phyloP scores from a whole-genome alignment of 208 protist genomes.

The Trypanosoma avium region DNA sequence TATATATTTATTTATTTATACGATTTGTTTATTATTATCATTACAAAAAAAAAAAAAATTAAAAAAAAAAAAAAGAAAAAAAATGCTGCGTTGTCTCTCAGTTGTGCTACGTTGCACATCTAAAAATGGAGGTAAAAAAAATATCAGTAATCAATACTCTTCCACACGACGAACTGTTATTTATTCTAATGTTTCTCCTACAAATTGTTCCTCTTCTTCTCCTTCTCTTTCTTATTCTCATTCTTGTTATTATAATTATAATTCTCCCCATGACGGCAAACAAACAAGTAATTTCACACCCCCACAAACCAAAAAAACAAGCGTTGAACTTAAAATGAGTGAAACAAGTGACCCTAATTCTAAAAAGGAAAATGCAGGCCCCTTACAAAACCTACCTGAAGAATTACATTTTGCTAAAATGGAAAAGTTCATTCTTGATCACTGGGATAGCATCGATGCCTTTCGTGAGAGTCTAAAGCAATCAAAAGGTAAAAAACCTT shows the following conservation, averaged over 20 bases:
- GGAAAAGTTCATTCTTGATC: slow-evolving; percentile 93
- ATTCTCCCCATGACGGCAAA: slow-evolving; percentile 7
- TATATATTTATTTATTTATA: background rate
- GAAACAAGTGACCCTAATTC: background rate
- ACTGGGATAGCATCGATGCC: slow-evolving; percentile 97
- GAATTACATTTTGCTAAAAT: slow-evolving; percentile 90
- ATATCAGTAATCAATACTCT: slow-evolving; percentile 43
- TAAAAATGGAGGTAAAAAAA: slow-evolving; percentile 38
- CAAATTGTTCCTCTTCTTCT: slow-evolving; percentile 23
- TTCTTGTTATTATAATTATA: too few relatives aligned
- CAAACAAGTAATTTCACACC: slow-evolving; percentile 10
- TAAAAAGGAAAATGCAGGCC: background rate
- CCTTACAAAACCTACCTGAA: slow-evolving; percentile 70
- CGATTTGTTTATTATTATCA: too few relatives aligned
- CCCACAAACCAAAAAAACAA: slow-evolving; percentile 11
- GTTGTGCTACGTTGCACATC: background rate
- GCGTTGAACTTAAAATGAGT: slow-evolving; percentile 11
- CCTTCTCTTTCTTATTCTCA: slow-evolving; percentile 19
- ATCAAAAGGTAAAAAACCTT: slow-evolving; percentile 86
- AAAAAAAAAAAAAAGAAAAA: background rate
- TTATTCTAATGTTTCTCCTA: slow-evolving; percentile 28
- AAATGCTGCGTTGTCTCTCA: slow-evolving; percentile 7
- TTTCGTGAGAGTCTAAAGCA: slow-evolving; percentile 95
- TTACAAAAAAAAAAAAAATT: background rate
- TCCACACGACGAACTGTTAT: slow-evolving; percentile 55